Evolutionary conservation across 2,329 filamentous ascomycete genomes (phyloP), one percentile per base, ranked within the genome.

Genomic region (Talaromyces atroroseus): DNA sequence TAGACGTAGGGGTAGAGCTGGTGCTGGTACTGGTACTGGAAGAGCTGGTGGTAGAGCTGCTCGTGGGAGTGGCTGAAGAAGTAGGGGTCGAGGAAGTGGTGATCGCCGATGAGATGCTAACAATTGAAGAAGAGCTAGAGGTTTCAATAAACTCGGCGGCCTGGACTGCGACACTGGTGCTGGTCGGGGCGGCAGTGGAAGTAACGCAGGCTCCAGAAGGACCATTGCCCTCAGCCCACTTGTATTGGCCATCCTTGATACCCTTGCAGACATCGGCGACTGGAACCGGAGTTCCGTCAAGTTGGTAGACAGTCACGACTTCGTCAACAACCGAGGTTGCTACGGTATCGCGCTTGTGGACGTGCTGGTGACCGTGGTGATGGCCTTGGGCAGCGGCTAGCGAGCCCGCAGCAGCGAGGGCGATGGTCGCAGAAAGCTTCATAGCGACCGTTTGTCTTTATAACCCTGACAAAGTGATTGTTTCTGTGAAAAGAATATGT

Each of bases 301-400:
- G 76, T 68, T 87, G 80, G 74, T 92, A 96, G 56, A 87, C 81
- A 56, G 86, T 83, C 63, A 85, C 81, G 52, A 83, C 85, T 32
- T 85, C 80, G 44, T 80, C 82, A 42, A 80, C 76, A 51, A 85
- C 80, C 54, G 81, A 79, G 54, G 83, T 80, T 11, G 56, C 56
- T 53, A 78, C 73, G 20, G 76, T 75, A 36, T 75, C 67, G 61
- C 74, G 75, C 51, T 61, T 62, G 54, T 72, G 68, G 61, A 72
- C 71, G 63, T 74, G 73, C 56, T 68, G 68, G 62, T 75, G 76
- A 51, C 68, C 66, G 60, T 76, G 74, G 55, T 75, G 74, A 56
- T 69, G 68, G 63, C 75, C 71, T 59, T 76, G 72, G 40, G 75
- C 76, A 56, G 70, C 65, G 56, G 68, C 73, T 58, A 76, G 61